phyloP scores from a whole-genome alignment of 129 eudicot species.

The Chrysanthemum makinoi region DNA sequence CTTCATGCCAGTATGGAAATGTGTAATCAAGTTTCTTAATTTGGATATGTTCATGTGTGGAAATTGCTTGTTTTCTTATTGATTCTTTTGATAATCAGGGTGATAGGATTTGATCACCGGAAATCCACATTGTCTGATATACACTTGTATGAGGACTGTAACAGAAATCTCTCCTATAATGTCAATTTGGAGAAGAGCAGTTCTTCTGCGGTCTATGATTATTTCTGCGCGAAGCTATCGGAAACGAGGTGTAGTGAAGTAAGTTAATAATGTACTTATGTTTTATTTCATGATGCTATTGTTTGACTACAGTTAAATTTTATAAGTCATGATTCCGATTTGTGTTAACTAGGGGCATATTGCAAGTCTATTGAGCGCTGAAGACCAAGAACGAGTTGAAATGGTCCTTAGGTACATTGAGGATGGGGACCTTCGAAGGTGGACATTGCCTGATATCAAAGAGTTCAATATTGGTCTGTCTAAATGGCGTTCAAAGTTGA shows the following conservation, averaged over 20 bases:
- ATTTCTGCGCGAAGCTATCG: conserved; percentile 50
- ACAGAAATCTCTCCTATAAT: conserved; percentile 44
- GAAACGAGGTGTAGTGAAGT: conserved; percentile 38
- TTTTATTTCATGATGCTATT: conserved; percentile 8
- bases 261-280: conserved; percentile 19
- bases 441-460: conserved; percentile 57
- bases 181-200: conserved; percentile 69
- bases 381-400: conserved; percentile 61
- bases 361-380: conserved; percentile 36
- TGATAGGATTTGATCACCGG: conserved; percentile 81
- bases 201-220: conserved; percentile 71
- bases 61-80: neutral
- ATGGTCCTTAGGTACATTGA: conserved; percentile 61
- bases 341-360: conserved; percentile 37
- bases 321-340: neutral
- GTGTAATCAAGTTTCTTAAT: conserved; percentile 15
- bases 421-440: conserved; percentile 65
- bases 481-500: conserved; percentile 70
- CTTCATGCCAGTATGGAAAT: conserved; percentile 60
- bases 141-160: conserved; percentile 36
- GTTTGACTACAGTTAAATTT: neutral
- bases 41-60: too few relatives aligned
- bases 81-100: conserved; percentile 40
- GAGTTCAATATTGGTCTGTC: conserved; percentile 66
- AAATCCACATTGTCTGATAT: conserved; percentile 40